Conservation (phyloP, 306 rosid species). For the Acacia melanoxylon region DNA sequence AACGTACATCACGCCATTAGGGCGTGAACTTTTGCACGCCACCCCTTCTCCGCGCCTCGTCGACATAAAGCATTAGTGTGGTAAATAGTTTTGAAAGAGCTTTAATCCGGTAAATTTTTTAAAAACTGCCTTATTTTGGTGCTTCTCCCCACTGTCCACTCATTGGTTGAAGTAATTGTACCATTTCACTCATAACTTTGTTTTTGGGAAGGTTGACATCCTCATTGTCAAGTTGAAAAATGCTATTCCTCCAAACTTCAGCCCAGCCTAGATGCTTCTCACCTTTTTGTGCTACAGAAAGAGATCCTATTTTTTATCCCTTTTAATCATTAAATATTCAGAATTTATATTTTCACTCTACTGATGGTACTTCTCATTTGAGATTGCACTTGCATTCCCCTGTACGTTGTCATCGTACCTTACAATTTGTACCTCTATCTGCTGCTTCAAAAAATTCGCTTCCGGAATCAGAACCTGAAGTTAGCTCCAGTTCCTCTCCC, state of each 20-base stretch:
- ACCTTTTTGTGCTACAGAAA: constrained; percentile 23
- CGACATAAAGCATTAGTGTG: too few species aligned
- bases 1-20: too few species aligned
- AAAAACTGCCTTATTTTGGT: too few species aligned
- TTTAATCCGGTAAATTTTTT: too few species aligned
- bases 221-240: constrained; percentile 27
- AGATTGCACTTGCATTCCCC: constrained; percentile 33
- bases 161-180: neutral
- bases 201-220: neutral
- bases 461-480: constrained; percentile 47
- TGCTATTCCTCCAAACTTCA: constrained; percentile 43
- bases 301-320: constrained; percentile 20
- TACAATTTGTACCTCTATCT: constrained; percentile 41
- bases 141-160: too few species aligned
- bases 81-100: too few species aligned
- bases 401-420: constrained; percentile 19
- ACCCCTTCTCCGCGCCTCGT: too few species aligned
- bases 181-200: constrained; percentile 19
- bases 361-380: constrained; percentile 19
- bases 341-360: constrained; percentile 17
- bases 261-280: constrained; percentile 32
- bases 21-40: too few species aligned
- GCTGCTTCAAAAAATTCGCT: constrained; percentile 43
- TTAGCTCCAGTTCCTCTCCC: constrained; percentile 28
- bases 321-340: constrained; percentile 28